Evolutionary conservation across 2,329 filamentous ascomycete species (phyloP).

Genomic region (Bipolaris sorokiniana): DNA sequence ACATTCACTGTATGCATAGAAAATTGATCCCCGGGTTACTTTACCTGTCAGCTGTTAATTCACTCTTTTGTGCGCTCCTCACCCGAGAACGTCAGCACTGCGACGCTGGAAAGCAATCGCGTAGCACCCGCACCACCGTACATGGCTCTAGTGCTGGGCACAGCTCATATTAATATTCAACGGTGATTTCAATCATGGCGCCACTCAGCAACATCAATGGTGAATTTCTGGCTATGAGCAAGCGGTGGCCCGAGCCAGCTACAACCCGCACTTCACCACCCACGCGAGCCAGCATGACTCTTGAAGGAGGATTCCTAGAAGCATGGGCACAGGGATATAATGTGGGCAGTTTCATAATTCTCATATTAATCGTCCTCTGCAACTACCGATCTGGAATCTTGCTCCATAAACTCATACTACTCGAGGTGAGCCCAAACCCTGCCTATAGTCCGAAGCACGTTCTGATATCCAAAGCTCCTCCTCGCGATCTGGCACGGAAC

Average conservation of each 20-base stretch:
- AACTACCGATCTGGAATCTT: slow-evolving; percentile 44
- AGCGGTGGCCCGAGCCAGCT: slow-evolving; percentile 27
- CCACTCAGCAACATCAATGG: slow-evolving; percentile 23
- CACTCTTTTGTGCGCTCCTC: not conserved
- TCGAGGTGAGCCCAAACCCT: slow-evolving; percentile 30
- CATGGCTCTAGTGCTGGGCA: slow-evolving; percentile 6
- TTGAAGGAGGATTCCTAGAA: slow-evolving; percentile 41
- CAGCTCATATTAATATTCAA: not conserved
- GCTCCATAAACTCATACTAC: slow-evolving; percentile 46
- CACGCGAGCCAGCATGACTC: slow-evolving; percentile 32
- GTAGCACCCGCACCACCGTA: not conserved
- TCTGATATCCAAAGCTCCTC: slow-evolving; percentile 35
- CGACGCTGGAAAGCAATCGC: not conserved
- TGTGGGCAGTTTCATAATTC: slow-evolving; percentile 42
- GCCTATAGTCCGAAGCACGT: not conserved
- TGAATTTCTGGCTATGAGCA: slow-evolving; percentile 17
- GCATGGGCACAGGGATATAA: slow-evolving; percentile 49
- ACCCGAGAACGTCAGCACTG: not conserved
- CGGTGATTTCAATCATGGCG: slow-evolving; percentile 28
- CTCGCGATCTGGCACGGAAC: slow-evolving; percentile 48
- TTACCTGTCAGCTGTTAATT: slow-evolving; percentile 3
- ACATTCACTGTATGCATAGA: slow-evolving; percentile 10
- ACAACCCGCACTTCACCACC: slow-evolving; percentile 37
- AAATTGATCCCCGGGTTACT: slow-evolving; percentile 5
- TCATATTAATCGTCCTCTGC: slow-evolving; percentile 47